phyloP scores from a whole-genome alignment of 345 rosid species.

The Moricandia moricandioides region DNA sequence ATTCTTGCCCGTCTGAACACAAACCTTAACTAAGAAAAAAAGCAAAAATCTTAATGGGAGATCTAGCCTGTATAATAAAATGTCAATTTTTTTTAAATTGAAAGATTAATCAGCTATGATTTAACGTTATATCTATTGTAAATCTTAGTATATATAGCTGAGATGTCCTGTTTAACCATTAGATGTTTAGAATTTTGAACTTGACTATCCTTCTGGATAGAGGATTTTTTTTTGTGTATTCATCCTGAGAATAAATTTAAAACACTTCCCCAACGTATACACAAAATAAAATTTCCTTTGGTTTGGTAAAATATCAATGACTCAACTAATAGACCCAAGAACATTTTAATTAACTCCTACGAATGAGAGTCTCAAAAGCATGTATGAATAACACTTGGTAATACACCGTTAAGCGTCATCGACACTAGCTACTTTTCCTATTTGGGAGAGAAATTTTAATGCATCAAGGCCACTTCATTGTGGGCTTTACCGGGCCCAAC shows the following conservation, averaged over 20 bases:
- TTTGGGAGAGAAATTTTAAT: neutral
- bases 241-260: neutral
- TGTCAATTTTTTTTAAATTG: too few relatives aligned
- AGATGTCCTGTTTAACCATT: neutral
- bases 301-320: neutral
- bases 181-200: neutral
- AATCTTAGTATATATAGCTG: neutral
- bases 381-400: neutral
- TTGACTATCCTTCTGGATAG: neutral
- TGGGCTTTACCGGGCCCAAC: neutral
- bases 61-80: neutral
- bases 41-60: slow-evolving; percentile 15
- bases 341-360: neutral
- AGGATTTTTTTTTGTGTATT: neutral
- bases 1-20: slow-evolving; percentile 26
- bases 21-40: slow-evolving; percentile 13
- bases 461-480: neutral
- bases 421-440: neutral
- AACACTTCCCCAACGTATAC: neutral
- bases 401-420: neutral
- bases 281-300: neutral
- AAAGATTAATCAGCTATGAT: neutral
- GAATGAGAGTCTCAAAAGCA: neutral
- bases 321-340: neutral
- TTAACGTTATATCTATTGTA: neutral